phyloP scores from a whole-genome alignment of 2,329 filamentous ascomycete genomes.

The Sodiomyces alkalinus region DNA sequence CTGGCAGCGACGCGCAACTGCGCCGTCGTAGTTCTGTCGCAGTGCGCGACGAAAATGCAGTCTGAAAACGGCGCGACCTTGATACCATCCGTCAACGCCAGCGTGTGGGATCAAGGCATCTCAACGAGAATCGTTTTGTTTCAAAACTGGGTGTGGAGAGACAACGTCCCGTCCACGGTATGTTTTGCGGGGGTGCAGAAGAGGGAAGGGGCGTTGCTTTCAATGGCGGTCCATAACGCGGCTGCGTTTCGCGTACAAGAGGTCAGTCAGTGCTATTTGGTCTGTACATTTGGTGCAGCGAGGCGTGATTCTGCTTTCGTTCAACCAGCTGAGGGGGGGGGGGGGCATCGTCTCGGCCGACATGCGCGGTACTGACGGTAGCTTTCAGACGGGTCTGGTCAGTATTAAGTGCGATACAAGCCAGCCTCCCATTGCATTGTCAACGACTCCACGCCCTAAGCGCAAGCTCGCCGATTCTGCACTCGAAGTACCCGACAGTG shows the following conservation, averaged over 20 bases:
- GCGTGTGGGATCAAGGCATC: constrained; percentile 67
- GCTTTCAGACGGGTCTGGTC: constrained; percentile 30
- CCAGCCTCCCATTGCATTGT: constrained; percentile 16
- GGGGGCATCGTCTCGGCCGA: no score
- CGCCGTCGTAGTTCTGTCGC: constrained; percentile 61
- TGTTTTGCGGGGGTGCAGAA: constrained; percentile 53
- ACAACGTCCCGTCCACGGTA: constrained; percentile 28
- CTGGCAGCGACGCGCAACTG: constrained; percentile 59
- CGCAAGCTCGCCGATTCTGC: constrained; percentile 48
- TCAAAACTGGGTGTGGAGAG: constrained; percentile 52
- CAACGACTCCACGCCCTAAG: constrained; percentile 33
- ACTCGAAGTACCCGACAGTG: constrained; percentile 45
- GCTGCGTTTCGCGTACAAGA: constrained; percentile 33
- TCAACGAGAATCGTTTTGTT: constrained; percentile 63
- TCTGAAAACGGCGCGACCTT: constrained; percentile 51
- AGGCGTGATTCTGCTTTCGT: no score
- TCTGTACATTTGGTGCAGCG: no score
- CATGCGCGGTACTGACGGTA: no score
- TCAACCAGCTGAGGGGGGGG: no score
- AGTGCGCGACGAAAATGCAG: constrained; percentile 71
- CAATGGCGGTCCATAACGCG: constrained; percentile 24
- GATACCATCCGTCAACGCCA: constrained; percentile 58
- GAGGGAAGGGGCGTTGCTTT: constrained; percentile 34
- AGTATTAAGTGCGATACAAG: constrained; percentile 24
- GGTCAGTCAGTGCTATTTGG: no score